Conservation (phyloP, 306 rosid species). For the Coriaria nepalensis region DNA sequence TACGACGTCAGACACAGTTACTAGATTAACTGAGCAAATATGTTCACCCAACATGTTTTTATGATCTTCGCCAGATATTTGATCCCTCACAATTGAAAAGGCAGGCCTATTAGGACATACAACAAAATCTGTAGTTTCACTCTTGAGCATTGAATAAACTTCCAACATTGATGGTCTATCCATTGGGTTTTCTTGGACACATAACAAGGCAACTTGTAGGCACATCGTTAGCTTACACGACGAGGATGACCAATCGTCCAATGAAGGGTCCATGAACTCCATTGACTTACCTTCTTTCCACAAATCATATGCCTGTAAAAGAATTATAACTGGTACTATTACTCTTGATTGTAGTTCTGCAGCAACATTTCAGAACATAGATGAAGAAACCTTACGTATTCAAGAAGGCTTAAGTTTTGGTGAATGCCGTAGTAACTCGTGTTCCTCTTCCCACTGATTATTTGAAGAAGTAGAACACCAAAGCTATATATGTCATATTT, state of each 20-base stretch:
- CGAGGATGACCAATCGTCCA: slow-evolving; percentile 20
- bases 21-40: too few relatives aligned
- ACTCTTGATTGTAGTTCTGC: neutral
- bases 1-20: too few relatives aligned
- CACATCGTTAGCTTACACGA: slow-evolving; percentile 20
- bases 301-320: slow-evolving; percentile 25
- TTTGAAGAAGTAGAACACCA: slow-evolving; percentile 28
- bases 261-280: slow-evolving; percentile 16
- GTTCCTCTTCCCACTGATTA: slow-evolving; percentile 25
- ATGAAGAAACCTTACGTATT: slow-evolving; percentile 18
- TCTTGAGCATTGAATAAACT: slow-evolving; percentile 24
- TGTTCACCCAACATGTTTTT: too few relatives aligned
- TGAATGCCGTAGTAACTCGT: slow-evolving; percentile 3
- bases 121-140: neutral
- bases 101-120: slow-evolving; percentile 16
- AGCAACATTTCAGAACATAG: too few relatives aligned
- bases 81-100: slow-evolving; percentile 7
- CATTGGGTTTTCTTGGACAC: slow-evolving; percentile 18
- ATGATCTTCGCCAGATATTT: too few relatives aligned
- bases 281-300: slow-evolving; percentile 23
- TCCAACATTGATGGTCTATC: slow-evolving; percentile 28
- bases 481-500: slow-evolving; percentile 28
- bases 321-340: slow-evolving; percentile 1
- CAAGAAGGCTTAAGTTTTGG: slow-evolving; percentile 13
- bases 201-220: slow-evolving; percentile 24